Percentiles rank a stretch among this genome's conserved stretches.
Evolutionary conservation across 2,329 filamentous ascomycete genomes (phyloP).

Genomic region (Hypoxylon sp.): DNA sequence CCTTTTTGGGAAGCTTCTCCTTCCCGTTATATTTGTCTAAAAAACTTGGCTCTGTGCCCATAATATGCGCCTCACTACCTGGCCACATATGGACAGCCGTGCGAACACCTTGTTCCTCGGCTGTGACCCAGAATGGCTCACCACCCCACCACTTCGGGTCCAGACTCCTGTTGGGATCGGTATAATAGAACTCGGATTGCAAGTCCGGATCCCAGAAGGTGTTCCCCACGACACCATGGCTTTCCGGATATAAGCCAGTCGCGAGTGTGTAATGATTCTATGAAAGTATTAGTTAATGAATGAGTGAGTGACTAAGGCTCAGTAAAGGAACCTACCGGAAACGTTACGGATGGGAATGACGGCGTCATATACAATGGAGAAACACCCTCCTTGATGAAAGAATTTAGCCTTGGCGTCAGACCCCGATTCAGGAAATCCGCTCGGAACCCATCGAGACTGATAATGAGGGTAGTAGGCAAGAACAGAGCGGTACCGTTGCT

Average conservation of each 20-base stretch:
- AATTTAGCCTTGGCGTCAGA: conserved; percentile 84
- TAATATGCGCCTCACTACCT: conserved; percentile 89
- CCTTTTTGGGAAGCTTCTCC: conserved; percentile 82
- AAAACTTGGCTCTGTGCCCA: conserved; percentile 80
- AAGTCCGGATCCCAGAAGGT: conserved; percentile 90
- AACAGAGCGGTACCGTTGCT: conserved; percentile 93
- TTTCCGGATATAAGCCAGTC: conserved; percentile 92
- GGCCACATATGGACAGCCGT: conserved; percentile 99
- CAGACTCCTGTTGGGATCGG: conserved; percentile 80
- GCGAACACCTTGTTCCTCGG: conserved; percentile 83
- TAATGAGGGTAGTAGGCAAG: conserved; percentile 90
- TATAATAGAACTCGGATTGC: conserved; percentile 88
- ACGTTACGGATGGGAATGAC: conserved; percentile 95
- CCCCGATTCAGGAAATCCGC: conserved; percentile 91
- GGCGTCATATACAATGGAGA: conserved; percentile 94
- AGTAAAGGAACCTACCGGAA: conserved; percentile 68
- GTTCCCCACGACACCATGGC: conserved; percentile 93
- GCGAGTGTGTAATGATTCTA: conserved; percentile 91
- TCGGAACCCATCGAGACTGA: conserved; percentile 95
- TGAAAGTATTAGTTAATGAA: conserved; percentile 31
- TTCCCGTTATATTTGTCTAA: conserved; percentile 87
- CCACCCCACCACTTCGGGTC: conserved; percentile 95
- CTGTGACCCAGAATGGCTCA: conserved; percentile 94
- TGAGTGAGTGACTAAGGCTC: no score
- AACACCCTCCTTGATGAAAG: conserved; percentile 85